phyloP scores from a whole-genome alignment of 495 filamentous ascomycete species.

The Rostrohypoxylon terebratum region DNA sequence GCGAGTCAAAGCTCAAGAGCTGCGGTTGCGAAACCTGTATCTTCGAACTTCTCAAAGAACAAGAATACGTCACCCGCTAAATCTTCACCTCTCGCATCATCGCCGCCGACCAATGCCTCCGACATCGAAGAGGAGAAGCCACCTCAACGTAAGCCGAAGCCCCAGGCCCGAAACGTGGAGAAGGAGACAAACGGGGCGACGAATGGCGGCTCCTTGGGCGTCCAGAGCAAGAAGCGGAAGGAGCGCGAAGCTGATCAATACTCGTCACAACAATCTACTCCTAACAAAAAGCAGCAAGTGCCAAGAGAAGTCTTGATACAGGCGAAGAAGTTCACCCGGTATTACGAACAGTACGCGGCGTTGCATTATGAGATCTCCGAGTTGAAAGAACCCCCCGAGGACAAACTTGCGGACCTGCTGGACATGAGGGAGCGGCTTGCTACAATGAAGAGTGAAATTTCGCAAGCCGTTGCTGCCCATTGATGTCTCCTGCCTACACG shows the following conservation, averaged over 20 bases:
- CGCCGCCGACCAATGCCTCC: slow-evolving; percentile 80
- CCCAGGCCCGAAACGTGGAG: slow-evolving; percentile 40
- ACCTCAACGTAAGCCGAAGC: slow-evolving; percentile 50
- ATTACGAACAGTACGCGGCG: slow-evolving; percentile 71
- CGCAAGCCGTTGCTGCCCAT: slow-evolving; percentile 58
- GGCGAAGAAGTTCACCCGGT: slow-evolving; percentile 70
- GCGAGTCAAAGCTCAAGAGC: slow-evolving; percentile 60
- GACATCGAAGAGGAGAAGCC: slow-evolving; percentile 62
- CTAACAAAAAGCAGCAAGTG: slow-evolving; percentile 55
- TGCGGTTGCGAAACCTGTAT: slow-evolving; percentile 41
- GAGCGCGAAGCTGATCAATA: slow-evolving; percentile 45
- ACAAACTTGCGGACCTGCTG: slow-evolving; percentile 67
- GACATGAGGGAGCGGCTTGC: slow-evolving; percentile 71
- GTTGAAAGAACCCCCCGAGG: slow-evolving; percentile 63
- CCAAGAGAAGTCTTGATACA: slow-evolving; percentile 59
- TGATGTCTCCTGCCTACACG: slow-evolving; percentile 1
- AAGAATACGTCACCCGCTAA: slow-evolving; percentile 73
- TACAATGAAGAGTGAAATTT: slow-evolving; percentile 75
- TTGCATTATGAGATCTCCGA: slow-evolving; percentile 70
- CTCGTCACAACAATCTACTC: slow-evolving; percentile 45
- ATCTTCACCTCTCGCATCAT: slow-evolving; percentile 78
- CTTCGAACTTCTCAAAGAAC: slow-evolving; percentile 51
- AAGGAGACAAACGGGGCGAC: slow-evolving; percentile 32
- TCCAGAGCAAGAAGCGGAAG: slow-evolving; percentile 56
- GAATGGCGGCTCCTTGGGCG: slow-evolving; percentile 32